Base-by-base conservation (phyloP, 2,329 filamentous ascomycete genomes). In the Ophiocordyceps australis region DNA sequence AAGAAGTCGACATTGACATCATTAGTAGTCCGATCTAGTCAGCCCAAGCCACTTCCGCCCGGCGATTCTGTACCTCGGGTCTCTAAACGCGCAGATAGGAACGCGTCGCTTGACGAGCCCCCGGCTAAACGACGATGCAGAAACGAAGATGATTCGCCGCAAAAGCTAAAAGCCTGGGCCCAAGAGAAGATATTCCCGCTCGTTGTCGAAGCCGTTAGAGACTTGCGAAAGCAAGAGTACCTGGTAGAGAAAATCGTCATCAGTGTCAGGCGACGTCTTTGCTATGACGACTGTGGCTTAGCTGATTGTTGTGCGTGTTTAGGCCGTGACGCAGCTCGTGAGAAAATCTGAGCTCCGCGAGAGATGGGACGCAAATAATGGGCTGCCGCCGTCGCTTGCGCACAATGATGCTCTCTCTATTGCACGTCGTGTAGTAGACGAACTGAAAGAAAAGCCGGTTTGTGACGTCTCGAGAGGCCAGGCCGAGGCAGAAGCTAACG, bases 141-240 rank as follows among this genome's bases (percentile, higher is more conserved):
- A 4, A 35, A 36, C 5, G 20, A 37, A 14, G 34, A 28, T 23
- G 21, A 24, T 23, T 21, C 28, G 28, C 27, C 29, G 29, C 29
- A 37, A 14, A 29, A 24, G 16, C 25, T 47, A 1, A 36, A 35
- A 24, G 29, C 36, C 1, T 46, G 45, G 19, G 22, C 53, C 7
- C 34, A 33, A 14, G 28, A 33, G 2, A 46, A 50, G 19, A 39
- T 54, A 2, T 29, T 48, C 5, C 50, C 52, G 2, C 40, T 45
- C 15, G 38, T 55, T 10, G 33, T 38, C 27, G 26, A 28, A 9
- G 39, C 37, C 0, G 27, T 51, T 10, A 17, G 31, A 3, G 17
- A 31, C n/a, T 26, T 55, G 1, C 32, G 43, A 2, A 14, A 17
- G 3, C 32, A 32, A 2, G 24, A 30, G 18, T 46, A 43, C 9